Percentiles rank a stretch among this genome's conserved stretches.
These are phyloP conservation scores for Zea mays DNA, from an alignment of 176 grass and related monocot species.

Conservation along the genomic window Zm-B73-REFERENCE-NAM-5.0 NC_050096.1:19514501-19515000, in stretches of 20 bases:
- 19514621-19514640: background rate
- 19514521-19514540: background rate
- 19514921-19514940: constrained; percentile 41
- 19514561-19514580: background rate
- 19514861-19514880: constrained; percentile 50
- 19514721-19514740: constrained; percentile 46
- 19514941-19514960: constrained; percentile 43
- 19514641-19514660: constrained; percentile 41
- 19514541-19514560: background rate
- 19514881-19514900: constrained; percentile 4
- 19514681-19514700: constrained; percentile 63
- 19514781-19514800: constrained; percentile 64
- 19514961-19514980: constrained; percentile 67
- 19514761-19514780: constrained; percentile 46
- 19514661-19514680: constrained; percentile 76
- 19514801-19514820: constrained; percentile 54
- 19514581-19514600: background rate
- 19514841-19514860: constrained; percentile 41
- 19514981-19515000: constrained; percentile 73
- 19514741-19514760: constrained; percentile 31
- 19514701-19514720: constrained; percentile 34
- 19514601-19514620: background rate
- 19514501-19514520: background rate
- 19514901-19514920: constrained; percentile 26
- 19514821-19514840: constrained; percentile 42